Evolutionary conservation across 2,329 filamentous ascomycete genomes (phyloP).

Genomic region (Delphinella strobiligena): DNA sequence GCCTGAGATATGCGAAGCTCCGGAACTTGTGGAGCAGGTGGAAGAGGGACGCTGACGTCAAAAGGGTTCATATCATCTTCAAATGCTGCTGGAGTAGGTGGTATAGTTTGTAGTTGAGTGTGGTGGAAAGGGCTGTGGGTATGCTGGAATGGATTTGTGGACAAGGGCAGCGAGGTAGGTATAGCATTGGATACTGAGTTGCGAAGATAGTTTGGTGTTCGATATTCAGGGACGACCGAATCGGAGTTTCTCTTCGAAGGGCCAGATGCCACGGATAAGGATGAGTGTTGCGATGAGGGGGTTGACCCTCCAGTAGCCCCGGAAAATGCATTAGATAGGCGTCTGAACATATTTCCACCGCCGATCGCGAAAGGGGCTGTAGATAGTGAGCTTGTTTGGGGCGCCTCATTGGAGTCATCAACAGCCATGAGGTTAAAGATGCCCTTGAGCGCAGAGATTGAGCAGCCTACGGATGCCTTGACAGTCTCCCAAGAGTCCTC

Average conservation of each 20-base stretch:
- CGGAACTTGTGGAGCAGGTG: constrained; percentile 9
- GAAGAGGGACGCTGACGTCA: constrained; percentile 16
- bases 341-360: constrained; percentile 18
- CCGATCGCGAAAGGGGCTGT: constrained; percentile 17
- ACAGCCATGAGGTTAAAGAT: constrained; percentile 33
- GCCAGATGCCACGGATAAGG: constrained; percentile 5
- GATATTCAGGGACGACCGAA: constrained; percentile 15
- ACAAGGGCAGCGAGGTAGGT: constrained; percentile 26
- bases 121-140: no score
- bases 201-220: constrained; percentile 23
- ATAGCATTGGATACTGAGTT: constrained; percentile 25
- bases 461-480: constrained; percentile 28
- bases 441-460: constrained; percentile 30
- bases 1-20: constrained; percentile 2
- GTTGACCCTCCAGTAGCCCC: constrained; percentile 3
- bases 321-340: constrained; percentile 21
- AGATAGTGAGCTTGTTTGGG: constrained; percentile 11
- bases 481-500: constrained; percentile 33
- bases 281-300: constrained; percentile 13
- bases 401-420: constrained; percentile 10
- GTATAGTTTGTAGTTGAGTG: constrained; percentile 27
- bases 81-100: constrained; percentile 25
- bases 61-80: constrained; percentile 26
- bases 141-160: no score
- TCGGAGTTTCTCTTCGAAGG: constrained; percentile 1